phyloP scores from a whole-genome alignment of 225 moss, liverwort and hornwort species.

The Pseudisothecium myosuroides region DNA sequence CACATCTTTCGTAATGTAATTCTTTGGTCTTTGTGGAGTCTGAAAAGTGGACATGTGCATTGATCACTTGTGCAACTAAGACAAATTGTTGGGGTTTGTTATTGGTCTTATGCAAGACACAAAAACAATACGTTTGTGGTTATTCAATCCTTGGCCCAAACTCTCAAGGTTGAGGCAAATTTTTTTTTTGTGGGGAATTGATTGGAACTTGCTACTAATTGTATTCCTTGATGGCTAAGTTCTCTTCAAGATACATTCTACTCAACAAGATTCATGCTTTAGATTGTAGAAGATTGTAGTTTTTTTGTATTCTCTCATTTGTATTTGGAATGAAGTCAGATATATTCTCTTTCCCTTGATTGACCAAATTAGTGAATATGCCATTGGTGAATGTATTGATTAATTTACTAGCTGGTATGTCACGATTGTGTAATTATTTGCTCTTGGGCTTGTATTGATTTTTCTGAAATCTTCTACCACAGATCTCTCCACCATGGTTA shows the following conservation, averaged over 20 bases:
- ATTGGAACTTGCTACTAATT: neutral
- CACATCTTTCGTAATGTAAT: neutral
- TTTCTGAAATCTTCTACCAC: too few species aligned
- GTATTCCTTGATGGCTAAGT: constrained; percentile 12
- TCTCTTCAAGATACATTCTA: constrained; percentile 15
- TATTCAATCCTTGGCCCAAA: neutral
- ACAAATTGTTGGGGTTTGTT: neutral
- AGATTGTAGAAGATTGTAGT: neutral
- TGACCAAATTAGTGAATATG: neutral
- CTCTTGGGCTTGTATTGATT: neutral
- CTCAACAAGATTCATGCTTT: neutral
- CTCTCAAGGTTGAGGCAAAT: neutral
- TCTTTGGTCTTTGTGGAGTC: neutral
- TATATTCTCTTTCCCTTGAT: neutral
- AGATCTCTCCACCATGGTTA: too few species aligned
- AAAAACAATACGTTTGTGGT: neutral
- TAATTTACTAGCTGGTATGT: neutral
- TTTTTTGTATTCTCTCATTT: neutral
- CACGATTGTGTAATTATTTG: neutral
- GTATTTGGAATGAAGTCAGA: neutral
- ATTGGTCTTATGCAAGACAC: neutral
- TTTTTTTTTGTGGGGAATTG: neutral
- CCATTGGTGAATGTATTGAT: neutral
- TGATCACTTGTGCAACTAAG: neutral
- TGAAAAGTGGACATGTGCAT: neutral